Base-by-base conservation (phyloP, 768 basidiomycete species). In the Tulasnella sp. region DNA sequence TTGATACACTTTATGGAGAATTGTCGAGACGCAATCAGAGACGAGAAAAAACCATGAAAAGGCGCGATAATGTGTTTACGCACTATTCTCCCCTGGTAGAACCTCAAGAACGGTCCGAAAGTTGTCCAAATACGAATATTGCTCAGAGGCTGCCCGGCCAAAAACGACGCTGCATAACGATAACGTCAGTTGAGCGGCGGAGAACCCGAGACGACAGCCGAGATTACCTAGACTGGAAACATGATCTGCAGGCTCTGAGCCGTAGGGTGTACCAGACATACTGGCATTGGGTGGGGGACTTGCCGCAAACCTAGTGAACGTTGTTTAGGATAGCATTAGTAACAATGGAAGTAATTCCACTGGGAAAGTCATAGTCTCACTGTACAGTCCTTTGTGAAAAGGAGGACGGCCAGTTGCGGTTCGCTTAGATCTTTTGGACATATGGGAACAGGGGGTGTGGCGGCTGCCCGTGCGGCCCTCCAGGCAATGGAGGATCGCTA, bases 391-490 rank as follows among this genome's bases (percentile, higher is more conserved):
- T n/a, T 50, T 24, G 76, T 40, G 48, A 76, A 76, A 2, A 76
- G 48, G 6, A 76, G 46, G 8, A 31, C 46, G 11, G 76, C 76
- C 14, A 76, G 37, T 58, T 44, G 8, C 20, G 76, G 76, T 16
- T 76, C 76, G 31, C 76, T 76, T 7, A 76, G 11, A 44, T 50
- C 41, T 12, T 76, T 34, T 3, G 76, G 76, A 50, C 76, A 76
- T 20, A 11, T 22, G 6, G 46, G 76, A 24, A 58, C 40, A 54
- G 46, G 46, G n/a, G 46, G 46, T n/a, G n/a, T 37, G 8, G 37
- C 46, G 28, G 46, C 54, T 28, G 34, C 46, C 20, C 76, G 41
- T 8, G 76, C 46, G 7, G 46, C 28, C 40, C 34, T 76, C 76
- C 76, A 76, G 9, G 46, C 12, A 22, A 4, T 16, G 28, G 18